Percentiles rank a stretch among this genome's conserved stretches.
Conservation (phyloP, 768 basidiomycete genomes). For the Leccinum truebloodii region DNA sequence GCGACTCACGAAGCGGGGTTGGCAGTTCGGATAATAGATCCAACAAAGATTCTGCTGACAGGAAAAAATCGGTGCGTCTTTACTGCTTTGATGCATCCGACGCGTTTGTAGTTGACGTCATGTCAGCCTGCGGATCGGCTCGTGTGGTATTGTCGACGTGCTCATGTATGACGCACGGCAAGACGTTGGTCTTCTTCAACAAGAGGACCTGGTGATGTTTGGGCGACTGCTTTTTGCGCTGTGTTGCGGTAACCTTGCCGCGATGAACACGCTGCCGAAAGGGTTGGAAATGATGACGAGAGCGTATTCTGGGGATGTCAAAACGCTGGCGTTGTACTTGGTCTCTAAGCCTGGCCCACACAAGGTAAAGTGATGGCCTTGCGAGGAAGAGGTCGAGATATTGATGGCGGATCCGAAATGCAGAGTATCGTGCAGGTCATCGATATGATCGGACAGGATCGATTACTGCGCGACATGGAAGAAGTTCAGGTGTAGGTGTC, state of each 20-base stretch:
- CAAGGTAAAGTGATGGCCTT: conserved; percentile 45
- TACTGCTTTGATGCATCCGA: not conserved
- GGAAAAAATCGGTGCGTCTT: conserved; percentile 76
- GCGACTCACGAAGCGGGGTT: conserved; percentile 79
- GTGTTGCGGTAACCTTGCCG: conserved; percentile 66
- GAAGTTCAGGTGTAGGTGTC: conserved; percentile 71
- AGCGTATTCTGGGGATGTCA: conserved; percentile 79
- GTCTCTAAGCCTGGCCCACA: conserved; percentile 67
- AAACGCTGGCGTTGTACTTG: conserved; percentile 76
- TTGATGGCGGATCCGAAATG: not conserved
- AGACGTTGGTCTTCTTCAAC: conserved; percentile 62
- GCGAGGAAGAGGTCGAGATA: not conserved
- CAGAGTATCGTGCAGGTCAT: conserved; percentile 80
- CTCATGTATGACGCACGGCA: conserved; percentile 71
- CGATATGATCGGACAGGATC: conserved; percentile 70
- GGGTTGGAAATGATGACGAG: conserved; percentile 72
- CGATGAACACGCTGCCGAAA: conserved; percentile 64
- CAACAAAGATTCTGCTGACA: conserved; percentile 84
- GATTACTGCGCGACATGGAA: conserved; percentile 75
- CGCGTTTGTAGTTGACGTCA: conserved; percentile 3
- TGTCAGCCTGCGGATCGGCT: conserved; percentile 75
- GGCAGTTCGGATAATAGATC: conserved; percentile 81
- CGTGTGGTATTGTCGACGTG: conserved; percentile 87
- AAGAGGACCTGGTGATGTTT: conserved; percentile 87
- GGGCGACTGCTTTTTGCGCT: conserved; percentile 82